Evolutionary conservation across 768 basidiomycete genomes (phyloP).

Genomic region (Rhizopogon roseolus): DNA sequence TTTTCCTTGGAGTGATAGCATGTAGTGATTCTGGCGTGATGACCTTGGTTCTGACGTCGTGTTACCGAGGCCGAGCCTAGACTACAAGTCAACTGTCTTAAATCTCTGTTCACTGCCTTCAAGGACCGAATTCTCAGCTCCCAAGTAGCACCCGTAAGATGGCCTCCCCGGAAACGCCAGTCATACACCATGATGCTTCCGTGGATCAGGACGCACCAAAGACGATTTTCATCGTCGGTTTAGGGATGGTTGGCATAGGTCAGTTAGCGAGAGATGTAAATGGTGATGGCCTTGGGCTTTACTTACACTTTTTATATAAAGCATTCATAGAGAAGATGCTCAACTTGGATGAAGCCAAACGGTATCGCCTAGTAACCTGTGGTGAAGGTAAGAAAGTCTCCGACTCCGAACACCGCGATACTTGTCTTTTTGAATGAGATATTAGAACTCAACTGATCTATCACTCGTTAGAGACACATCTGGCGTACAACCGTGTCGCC

Average conservation of each 20-base stretch:
- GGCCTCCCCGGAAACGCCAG: not conserved
- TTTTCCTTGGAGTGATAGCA: too few species aligned
- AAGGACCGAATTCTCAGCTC: not conserved
- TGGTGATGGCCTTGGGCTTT: not conserved
- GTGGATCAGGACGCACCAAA: not conserved
- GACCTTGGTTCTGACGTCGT: too few species aligned
- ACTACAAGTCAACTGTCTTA: too few species aligned
- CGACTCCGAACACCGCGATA: not conserved
- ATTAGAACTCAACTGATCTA: conserved; percentile 8
- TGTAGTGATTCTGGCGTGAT: too few species aligned
- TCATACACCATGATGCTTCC: not conserved
- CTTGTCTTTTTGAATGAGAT: conserved; percentile 18
- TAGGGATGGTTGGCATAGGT: conserved; percentile 64
- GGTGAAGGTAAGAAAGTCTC: conserved; percentile 43
- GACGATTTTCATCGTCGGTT: conserved; percentile 33
- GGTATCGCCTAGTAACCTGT: conserved; percentile 52
- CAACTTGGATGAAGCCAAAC: conserved; percentile 42
- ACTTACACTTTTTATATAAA: conserved; percentile 8
- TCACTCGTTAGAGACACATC: conserved; percentile 28
- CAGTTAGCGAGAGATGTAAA: not conserved
- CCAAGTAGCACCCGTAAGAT: not conserved
- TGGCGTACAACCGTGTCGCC: conserved; percentile 49
- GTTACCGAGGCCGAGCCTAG: too few species aligned
- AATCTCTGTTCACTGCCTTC: not conserved
- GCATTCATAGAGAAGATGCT: conserved; percentile 71